Conservation (phyloP, 495 filamentous ascomycete species). For the Lasiosphaeria ovina region DNA sequence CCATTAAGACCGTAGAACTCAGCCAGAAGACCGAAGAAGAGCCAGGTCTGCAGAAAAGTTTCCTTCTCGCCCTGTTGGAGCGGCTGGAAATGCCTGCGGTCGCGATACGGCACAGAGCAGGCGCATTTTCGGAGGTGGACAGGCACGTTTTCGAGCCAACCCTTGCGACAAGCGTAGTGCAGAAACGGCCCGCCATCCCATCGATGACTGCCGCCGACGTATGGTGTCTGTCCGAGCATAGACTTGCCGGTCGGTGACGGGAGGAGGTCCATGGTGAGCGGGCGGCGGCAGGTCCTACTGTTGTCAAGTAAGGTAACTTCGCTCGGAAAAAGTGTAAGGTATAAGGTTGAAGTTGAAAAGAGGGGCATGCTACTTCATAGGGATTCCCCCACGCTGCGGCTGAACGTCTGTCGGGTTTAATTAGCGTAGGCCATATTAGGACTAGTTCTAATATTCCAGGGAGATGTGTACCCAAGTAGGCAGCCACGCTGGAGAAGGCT, state of each 20-base stretch:
- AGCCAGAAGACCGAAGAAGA: background rate
- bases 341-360: too few species aligned
- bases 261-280: constrained; percentile 10
- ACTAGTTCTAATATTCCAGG: too few species aligned
- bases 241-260: background rate
- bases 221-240: background rate
- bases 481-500: too few species aligned
- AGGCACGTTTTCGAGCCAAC: background rate
- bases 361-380: too few species aligned
- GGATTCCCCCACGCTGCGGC: too few species aligned
- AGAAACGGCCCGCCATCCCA: background rate
- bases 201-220: background rate
- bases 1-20: background rate
- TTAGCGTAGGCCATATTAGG: too few species aligned
- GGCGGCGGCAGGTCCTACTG: too few species aligned
- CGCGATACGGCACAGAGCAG: background rate
- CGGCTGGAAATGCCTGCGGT: background rate
- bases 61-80: background rate
- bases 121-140: background rate
- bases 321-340: too few species aligned
- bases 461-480: too few species aligned
- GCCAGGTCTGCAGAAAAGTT: background rate
- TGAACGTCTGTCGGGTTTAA: too few species aligned
- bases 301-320: too few species aligned
- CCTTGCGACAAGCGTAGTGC: background rate